phyloP scores from a whole-genome alignment of 495 filamentous ascomycete genomes.

The Neurospora tetraspora region DNA sequence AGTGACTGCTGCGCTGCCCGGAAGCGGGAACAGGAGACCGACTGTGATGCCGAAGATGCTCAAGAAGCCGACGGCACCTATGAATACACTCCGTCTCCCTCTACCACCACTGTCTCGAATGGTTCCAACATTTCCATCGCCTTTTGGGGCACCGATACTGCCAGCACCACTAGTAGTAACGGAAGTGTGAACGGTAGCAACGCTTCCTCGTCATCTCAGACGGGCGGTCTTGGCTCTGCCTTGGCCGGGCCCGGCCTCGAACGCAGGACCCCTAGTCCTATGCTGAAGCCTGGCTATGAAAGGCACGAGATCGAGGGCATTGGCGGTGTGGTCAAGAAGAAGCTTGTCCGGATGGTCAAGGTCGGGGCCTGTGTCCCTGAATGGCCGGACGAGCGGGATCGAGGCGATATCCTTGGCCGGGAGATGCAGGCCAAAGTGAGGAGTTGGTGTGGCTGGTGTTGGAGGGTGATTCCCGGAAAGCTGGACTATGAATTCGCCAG shows the following conservation, averaged over 20 bases:
- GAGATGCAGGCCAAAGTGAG: slow-evolving; percentile 44
- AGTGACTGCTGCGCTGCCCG: slow-evolving; percentile 56
- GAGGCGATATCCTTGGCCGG: slow-evolving; percentile 39
- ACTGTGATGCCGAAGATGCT: slow-evolving; percentile 61
- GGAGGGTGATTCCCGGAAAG: slow-evolving; percentile 42
- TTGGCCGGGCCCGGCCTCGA: slow-evolving; percentile 6
- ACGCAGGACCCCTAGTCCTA: slow-evolving; percentile 29
- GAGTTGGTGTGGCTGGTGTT: slow-evolving; percentile 64
- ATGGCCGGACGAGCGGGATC: slow-evolving; percentile 66
- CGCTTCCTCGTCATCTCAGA: neutral
- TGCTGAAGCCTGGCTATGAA: slow-evolving; percentile 55
- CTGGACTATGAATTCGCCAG: slow-evolving; percentile 22
- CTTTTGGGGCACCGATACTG: slow-evolving; percentile 1
- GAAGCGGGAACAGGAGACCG: slow-evolving; percentile 69
- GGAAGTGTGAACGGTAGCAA: neutral
- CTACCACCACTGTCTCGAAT: neutral
- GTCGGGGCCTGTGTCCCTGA: slow-evolving; percentile 76
- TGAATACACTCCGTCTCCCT: neutral
- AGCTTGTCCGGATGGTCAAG: slow-evolving; percentile 60
- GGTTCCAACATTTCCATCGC: neutral
- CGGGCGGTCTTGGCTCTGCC: neutral
- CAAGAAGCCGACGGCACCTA: slow-evolving; percentile 19
- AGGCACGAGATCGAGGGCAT: slow-evolving; percentile 81
- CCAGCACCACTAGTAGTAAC: neutral
- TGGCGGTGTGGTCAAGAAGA: slow-evolving; percentile 75